These are phyloP conservation scores for Neostapfia colusana DNA, from an alignment of 176 grass and related monocot genomes.

Conservation along the genomic window DNA sequence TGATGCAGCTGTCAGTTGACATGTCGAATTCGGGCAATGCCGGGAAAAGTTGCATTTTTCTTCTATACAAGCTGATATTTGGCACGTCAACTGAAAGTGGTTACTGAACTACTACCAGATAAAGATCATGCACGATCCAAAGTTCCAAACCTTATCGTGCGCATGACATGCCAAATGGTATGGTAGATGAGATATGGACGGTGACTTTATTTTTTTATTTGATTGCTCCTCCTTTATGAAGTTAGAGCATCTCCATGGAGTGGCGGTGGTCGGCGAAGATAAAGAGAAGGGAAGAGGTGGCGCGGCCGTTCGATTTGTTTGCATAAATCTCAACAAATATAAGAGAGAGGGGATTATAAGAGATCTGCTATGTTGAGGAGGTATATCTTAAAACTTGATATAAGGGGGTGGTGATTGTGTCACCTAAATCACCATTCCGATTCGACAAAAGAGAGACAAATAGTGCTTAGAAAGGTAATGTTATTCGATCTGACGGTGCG, in stretches of 20 bases:
- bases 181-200: slow-evolving; percentile 3
- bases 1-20: slow-evolving; percentile 10
- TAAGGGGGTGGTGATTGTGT: too few species aligned
- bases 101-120: background rate
- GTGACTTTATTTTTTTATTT: background rate
- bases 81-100: slow-evolving; percentile 25
- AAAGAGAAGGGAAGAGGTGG: too few species aligned
- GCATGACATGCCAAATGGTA: background rate
- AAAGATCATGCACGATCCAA: background rate
- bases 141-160: background rate
- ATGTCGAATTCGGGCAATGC: background rate
- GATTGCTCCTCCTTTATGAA: background rate
- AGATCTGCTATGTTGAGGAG: too few species aligned
- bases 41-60: background rate
- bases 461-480: too few species aligned
- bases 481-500: too few species aligned
- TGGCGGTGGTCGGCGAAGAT: too few species aligned
- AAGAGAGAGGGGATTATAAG: too few species aligned
- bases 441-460: background rate
- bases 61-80: slow-evolving; percentile 20
- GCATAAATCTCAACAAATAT: too few species aligned
- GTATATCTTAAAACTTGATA: too few species aligned
- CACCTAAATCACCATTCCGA: too few species aligned
- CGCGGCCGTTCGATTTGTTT: too few species aligned
- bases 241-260: too few species aligned